These are phyloP conservation scores for Taphrina wiesneri DNA, from an alignment of 1,139 yeast species.

Conservation along the genomic window DNA sequence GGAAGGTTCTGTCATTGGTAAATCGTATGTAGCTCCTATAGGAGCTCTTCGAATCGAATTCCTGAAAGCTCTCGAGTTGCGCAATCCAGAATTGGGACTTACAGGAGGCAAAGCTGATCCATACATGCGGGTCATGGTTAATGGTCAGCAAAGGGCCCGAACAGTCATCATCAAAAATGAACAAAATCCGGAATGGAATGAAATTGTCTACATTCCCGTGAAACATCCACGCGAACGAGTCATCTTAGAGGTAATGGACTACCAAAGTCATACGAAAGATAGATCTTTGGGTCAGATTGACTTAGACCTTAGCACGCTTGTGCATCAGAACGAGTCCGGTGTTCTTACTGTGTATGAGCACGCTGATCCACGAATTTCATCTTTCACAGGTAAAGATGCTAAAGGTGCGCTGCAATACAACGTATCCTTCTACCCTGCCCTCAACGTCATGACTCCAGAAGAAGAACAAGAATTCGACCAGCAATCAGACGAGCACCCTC, in stretches of 20 bases:
- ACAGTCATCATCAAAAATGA: conserved; percentile 70
- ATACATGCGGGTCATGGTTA: conserved; percentile 74
- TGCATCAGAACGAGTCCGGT: conserved; percentile 63
- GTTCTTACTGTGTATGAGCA: conserved; percentile 54
- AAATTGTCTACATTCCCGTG: conserved; percentile 75
- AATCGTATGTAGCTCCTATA: conserved; percentile 86
- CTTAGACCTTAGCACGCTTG: conserved; percentile 64
- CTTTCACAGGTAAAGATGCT: conserved; percentile 68
- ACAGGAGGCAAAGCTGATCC: conserved; percentile 91
- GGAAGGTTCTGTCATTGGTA: conserved; percentile 59
- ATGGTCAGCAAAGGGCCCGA: conserved; percentile 74
- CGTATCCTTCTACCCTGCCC: conserved; percentile 76
- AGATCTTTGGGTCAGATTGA: conserved; percentile 83
- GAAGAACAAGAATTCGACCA: conserved; percentile 45
- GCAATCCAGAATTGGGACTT: conserved; percentile 62
- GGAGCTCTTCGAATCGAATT: conserved; percentile 82
- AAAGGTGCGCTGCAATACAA: conserved; percentile 76
- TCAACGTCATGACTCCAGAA: conserved; percentile 73
- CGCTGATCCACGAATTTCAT: conserved; percentile 59
- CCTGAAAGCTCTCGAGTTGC: conserved; percentile 68
- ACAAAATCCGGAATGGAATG: conserved; percentile 81
- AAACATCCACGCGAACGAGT: conserved; percentile 78
- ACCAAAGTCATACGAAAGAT: conserved; percentile 72
- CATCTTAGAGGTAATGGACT: conserved; percentile 89
- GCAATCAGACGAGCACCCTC: conserved; percentile 6